These are phyloP conservation scores for Triticum turgidum DNA, from an alignment of 176 grass and related monocot genomes.

Conservation along the genomic window DNA sequence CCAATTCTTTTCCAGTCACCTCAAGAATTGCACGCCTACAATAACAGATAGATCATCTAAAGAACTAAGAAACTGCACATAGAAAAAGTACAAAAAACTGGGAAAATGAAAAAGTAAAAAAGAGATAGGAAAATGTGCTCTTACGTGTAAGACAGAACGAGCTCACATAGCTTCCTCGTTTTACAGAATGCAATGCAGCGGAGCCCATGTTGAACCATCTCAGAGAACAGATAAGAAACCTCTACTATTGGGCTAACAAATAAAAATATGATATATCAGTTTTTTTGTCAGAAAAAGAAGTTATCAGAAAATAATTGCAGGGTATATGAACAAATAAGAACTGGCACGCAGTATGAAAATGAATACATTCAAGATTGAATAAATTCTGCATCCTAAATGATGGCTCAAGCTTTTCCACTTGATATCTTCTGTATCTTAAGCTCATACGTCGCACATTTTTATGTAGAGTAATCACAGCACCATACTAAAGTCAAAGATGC, in stretches of 20 bases:
- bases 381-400: not conserved
- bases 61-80: constrained; percentile 21
- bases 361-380: not conserved
- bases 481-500: not conserved
- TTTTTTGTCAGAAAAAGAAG: not conserved
- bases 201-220: constrained; percentile 98
- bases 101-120: not conserved
- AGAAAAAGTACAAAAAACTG: constrained; percentile 1
- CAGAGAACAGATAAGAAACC: constrained; percentile 79
- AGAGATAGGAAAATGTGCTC: constrained; percentile 26
- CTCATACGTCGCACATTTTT: not conserved
- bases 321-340: constrained; percentile 19
- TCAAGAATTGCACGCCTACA: constrained; percentile 87
- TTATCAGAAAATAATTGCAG: not conserved
- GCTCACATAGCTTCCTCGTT: constrained; percentile 81
- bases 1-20: constrained; percentile 60
- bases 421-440: not conserved
- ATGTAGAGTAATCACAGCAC: constrained; percentile 1
- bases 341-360: constrained; percentile 3
- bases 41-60: constrained; percentile 19
- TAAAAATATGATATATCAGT: constrained; percentile 22
- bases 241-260: constrained; percentile 78
- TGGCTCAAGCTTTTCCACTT: not conserved
- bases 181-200: constrained; percentile 98
- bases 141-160: constrained; percentile 95